Evolutionary conservation across 805 yeast genomes (phyloP).

Genomic region (Yamadazyma philogaea): DNA sequence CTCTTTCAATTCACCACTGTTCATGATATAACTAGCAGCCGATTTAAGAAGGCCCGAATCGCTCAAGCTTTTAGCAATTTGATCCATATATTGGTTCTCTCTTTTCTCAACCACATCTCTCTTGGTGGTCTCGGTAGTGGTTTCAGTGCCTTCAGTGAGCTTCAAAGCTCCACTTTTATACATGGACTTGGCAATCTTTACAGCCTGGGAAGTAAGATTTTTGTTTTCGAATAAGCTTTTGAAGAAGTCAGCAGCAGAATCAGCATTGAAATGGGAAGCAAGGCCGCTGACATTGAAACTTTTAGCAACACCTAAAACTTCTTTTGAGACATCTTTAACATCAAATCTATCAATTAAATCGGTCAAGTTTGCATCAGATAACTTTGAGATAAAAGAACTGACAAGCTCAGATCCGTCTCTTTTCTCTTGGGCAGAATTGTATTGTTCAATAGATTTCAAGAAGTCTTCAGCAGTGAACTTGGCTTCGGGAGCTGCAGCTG

Average conservation of each 20-base stretch:
- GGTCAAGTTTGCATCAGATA: conserved; percentile 9
- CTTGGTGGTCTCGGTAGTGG: conserved; percentile 8
- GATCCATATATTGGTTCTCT: conserved; percentile 18
- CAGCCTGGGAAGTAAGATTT: conserved; percentile 15
- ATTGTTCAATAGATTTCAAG: conserved; percentile 10
- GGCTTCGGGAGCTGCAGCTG: conserved; percentile 10
- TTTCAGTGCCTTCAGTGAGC: not conserved
- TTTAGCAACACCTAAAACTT: conserved; percentile 8
- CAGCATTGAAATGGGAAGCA: conserved; percentile 7
- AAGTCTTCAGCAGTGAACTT: conserved; percentile 9
- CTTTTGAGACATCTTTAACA: conserved; percentile 4
- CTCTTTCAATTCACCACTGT: conserved; percentile 18
- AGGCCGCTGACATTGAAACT: conserved; percentile 7
- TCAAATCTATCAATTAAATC: conserved; percentile 12
- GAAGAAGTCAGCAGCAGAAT: conserved; percentile 16
- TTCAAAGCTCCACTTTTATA: conserved; percentile 13
- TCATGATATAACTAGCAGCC: conserved; percentile 23
- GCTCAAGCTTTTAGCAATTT: conserved; percentile 21
- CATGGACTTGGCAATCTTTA: conserved; percentile 18
- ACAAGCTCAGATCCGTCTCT: conserved; percentile 10
- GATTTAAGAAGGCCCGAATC: conserved; percentile 21
- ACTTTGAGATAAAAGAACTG: conserved; percentile 5
- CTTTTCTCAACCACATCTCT: conserved; percentile 13
- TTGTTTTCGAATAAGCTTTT: conserved; percentile 16
- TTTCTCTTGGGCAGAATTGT: conserved; percentile 9